Evolutionary conservation across 2,329 filamentous ascomycete genomes (phyloP).

Genomic region (Sporothrix phasma): DNA sequence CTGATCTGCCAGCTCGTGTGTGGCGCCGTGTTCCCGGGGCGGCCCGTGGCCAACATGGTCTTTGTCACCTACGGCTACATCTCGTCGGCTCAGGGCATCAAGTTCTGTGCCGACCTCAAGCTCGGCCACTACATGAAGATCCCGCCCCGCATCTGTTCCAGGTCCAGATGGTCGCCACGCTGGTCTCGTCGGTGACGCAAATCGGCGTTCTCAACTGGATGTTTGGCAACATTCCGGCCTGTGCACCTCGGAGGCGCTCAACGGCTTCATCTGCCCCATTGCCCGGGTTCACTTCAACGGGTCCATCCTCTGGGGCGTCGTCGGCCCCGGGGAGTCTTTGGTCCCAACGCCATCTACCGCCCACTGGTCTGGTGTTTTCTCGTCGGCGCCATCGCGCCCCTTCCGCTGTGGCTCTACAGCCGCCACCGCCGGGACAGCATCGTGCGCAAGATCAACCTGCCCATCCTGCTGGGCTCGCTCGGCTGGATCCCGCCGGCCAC

Average conservation of each 20-base stretch:
- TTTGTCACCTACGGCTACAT: conserved; percentile 90
- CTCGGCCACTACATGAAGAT: conserved; percentile 85
- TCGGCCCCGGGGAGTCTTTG: conserved; percentile 74
- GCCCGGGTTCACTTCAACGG: conserved; percentile 86
- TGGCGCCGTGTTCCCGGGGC: conserved; percentile 70
- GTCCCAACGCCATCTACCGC: conserved; percentile 62
- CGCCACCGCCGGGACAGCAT: conserved; percentile 50
- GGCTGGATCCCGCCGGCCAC: conserved; percentile 82
- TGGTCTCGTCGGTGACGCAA: conserved; percentile 70
- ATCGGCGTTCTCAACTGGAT: conserved; percentile 86
- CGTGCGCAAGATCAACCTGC: conserved; percentile 68
- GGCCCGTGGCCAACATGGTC: conserved; percentile 85
- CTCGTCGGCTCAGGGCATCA: conserved; percentile 78
- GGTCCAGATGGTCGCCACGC: conserved; percentile 67
- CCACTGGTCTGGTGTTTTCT: conserved; percentile 74
- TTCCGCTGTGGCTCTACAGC: conserved; percentile 63
- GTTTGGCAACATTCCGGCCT: conserved; percentile 66
- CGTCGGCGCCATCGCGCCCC: conserved; percentile 62
- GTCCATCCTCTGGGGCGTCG: conserved; percentile 80
- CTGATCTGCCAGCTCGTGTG: conserved; percentile 79
- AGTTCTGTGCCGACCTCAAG: conserved; percentile 80
- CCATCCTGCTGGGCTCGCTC: conserved; percentile 72
- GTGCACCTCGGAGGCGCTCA: conserved; percentile 70
- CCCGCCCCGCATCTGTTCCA: conserved; percentile 64
- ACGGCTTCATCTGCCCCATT: conserved; percentile 80